A percentile compares a stretch with the other conserved stretches of the same genome.
phyloP scores from a whole-genome alignment of 177 flowering plant species.

The Vitis hybrid region DNA sequence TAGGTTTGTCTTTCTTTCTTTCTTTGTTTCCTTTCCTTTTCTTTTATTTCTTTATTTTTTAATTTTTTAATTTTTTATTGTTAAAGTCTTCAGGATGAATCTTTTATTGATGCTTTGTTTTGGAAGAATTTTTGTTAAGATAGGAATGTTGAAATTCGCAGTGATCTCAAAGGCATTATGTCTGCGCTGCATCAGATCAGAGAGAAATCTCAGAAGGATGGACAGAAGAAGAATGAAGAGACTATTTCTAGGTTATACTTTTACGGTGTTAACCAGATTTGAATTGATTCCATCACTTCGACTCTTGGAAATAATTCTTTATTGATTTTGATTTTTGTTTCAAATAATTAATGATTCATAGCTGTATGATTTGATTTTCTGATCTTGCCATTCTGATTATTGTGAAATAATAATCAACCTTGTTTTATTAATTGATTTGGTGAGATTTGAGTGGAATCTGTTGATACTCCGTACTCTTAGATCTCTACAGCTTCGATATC shows the following conservation, averaged over 20 bases:
- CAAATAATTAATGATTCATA: too few species aligned
- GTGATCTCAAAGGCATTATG: conserved; percentile 81
- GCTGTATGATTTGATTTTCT: too few species aligned
- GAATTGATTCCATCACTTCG: background rate
- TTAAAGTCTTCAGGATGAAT: background rate
- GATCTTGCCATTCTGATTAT: too few species aligned
- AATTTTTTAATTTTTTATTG: background rate
- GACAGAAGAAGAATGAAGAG: conserved; percentile 86
- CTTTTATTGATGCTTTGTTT: background rate
- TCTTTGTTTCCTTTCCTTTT: background rate
- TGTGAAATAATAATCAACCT: too few species aligned
- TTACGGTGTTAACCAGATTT: background rate
- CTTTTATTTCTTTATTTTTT: too few species aligned
- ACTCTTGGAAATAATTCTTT: too few species aligned
- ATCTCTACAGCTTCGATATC: too few species aligned
- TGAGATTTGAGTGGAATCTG: too few species aligned
- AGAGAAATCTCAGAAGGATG: conserved; percentile 82
- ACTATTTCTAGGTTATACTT: conserved; percentile 64
- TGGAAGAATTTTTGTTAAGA: background rate
- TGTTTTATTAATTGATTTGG: too few species aligned
- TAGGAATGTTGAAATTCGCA: conserved; percentile 29
- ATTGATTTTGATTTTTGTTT: background rate
- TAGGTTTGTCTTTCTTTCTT: conserved; percentile 27
- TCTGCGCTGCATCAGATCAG: conserved; percentile 75
- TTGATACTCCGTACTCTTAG: too few species aligned